Evolutionary conservation across 192 early-diverging fungal species (phyloP).

Genomic region (Blastocladiella britannica): DNA sequence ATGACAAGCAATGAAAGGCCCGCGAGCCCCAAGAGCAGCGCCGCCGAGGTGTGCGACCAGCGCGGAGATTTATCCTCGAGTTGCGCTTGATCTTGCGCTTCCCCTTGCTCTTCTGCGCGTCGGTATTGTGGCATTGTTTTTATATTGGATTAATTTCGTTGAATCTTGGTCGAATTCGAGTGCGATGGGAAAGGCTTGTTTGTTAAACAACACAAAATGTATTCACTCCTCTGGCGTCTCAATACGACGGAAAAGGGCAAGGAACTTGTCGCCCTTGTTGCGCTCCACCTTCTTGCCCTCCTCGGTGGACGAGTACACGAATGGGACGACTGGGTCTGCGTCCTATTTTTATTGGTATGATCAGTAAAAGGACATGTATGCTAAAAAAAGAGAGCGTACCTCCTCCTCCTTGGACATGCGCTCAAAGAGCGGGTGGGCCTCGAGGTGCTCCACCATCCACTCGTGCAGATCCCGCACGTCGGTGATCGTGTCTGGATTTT

Average conservation of each 20-base stretch:
- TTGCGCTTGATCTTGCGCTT: too few species aligned
- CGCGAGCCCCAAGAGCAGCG: too few species aligned
- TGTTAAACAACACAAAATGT: too few species aligned
- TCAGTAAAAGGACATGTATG: background rate
- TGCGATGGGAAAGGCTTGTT: too few species aligned
- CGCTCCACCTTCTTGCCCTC: constrained; percentile 95
- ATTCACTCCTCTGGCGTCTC: constrained; percentile 31
- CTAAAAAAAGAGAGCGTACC: constrained; percentile 23
- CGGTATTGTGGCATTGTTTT: too few species aligned
- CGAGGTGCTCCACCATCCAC: constrained; percentile 91
- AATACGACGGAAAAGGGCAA: constrained; percentile 65
- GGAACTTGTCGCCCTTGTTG: constrained; percentile 84
- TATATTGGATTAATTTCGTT: too few species aligned
- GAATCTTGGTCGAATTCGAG: too few species aligned
- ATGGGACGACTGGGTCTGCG: constrained; percentile 62
- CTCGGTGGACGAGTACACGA: constrained; percentile 77
- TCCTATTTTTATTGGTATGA: constrained; percentile 16
- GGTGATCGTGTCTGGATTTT: constrained; percentile 89
- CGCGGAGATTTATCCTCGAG: too few species aligned
- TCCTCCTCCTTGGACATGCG: constrained; percentile 54
- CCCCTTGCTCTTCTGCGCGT: too few species aligned
- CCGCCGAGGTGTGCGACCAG: too few species aligned
- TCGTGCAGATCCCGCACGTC: constrained; percentile 79
- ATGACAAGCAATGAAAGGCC: too few species aligned
- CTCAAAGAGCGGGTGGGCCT: constrained; percentile 83